These are phyloP conservation scores for Globisporangium rhizosaccharum DNA, from an alignment of 352 stramenopile species.

Conservation along the genomic window DNA sequence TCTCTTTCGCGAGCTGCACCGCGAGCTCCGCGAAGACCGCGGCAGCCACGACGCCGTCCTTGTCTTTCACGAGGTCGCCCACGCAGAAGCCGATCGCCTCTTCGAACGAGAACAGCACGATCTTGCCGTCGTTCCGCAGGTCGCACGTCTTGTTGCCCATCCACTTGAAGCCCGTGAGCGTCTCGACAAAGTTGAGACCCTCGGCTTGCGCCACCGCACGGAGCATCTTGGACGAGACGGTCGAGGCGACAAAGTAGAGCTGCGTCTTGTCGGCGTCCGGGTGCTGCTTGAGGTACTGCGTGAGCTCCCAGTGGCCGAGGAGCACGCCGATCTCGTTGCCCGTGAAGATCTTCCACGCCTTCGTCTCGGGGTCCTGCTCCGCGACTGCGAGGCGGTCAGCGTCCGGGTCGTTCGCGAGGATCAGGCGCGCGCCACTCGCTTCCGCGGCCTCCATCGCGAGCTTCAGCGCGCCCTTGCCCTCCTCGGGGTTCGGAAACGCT, in stretches of 20 bases:
- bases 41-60: slow-evolving; percentile 95
- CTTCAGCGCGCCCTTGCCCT: slow-evolving; percentile 95
- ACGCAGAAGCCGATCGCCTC: slow-evolving; percentile 98
- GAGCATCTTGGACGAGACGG: slow-evolving; percentile 97
- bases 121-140: slow-evolving; percentile 82
- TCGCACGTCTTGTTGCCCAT: slow-evolving; percentile 91
- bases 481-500: slow-evolving; percentile 97
- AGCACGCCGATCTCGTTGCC: slow-evolving; percentile 97
- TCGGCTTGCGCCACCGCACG: slow-evolving; percentile 87
- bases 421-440: slow-evolving; percentile 64
- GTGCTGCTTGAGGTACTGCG: slow-evolving; percentile 54
- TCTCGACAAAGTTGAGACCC: slow-evolving; percentile 96
- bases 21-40: slow-evolving; percentile 91
- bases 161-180: slow-evolving; percentile 99
- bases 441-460: slow-evolving; percentile 89
- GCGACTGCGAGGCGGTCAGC: slow-evolving; percentile 96
- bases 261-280: slow-evolving; percentile 51
- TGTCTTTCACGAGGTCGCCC: slow-evolving; percentile 96
- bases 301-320: slow-evolving; percentile 91
- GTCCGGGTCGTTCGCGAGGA: slow-evolving; percentile 98
- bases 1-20: slow-evolving; percentile 53
- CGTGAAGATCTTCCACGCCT: slow-evolving; percentile 95
- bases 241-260: slow-evolving; percentile 92
- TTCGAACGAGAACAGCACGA: slow-evolving; percentile 96
- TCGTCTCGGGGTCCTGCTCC: slow-evolving; percentile 70